Evolutionary conservation across 208 protist genomes (phyloP).

Genomic region (Endotrypanum monterogeii): DNA sequence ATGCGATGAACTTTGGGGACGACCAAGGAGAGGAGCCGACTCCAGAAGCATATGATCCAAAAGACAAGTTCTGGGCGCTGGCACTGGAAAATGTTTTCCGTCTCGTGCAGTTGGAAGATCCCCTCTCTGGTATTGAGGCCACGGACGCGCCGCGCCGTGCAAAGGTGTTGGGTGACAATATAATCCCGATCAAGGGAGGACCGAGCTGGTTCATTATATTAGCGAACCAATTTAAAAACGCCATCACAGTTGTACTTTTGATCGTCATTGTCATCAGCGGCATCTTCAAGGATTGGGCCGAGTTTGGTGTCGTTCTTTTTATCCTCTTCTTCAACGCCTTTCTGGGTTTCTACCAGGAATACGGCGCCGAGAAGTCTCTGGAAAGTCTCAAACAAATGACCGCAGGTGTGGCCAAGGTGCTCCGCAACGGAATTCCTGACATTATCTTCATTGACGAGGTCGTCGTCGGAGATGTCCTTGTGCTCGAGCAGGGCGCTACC

Average conservation of each 20-base stretch:
- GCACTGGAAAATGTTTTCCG: constrained; percentile 66
- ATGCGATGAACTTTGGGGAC: constrained; percentile 57
- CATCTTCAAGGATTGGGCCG: constrained; percentile 85
- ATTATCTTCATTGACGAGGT: constrained; percentile 95
- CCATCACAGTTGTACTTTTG: constrained; percentile 84
- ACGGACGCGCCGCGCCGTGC: constrained; percentile 56
- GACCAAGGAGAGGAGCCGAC: constrained; percentile 63
- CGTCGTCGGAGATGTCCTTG: constrained; percentile 96
- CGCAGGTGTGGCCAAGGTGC: constrained; percentile 82
- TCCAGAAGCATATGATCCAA: constrained; percentile 57
- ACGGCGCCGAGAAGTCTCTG: constrained; percentile 83
- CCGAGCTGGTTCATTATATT: constrained; percentile 72
- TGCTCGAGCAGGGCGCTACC: constrained; percentile 90
- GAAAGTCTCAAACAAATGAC: constrained; percentile 88
- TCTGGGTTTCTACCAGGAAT: constrained; percentile 91
- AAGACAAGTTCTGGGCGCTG: constrained; percentile 72
- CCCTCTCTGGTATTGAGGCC: constrained; percentile 43
- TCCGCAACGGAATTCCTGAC: constrained; percentile 88
- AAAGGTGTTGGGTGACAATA: constrained; percentile 71
- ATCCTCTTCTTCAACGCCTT: constrained; percentile 88
- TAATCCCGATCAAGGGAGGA: constrained; percentile 80
- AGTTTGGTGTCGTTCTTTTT: constrained; percentile 84
- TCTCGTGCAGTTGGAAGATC: constrained; percentile 75
- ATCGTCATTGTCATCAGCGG: constrained; percentile 84
- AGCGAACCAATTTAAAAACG: constrained; percentile 77